Conservation (phyloP, 306 rosid genomes). For the Herpetospermum pedunculosum region DNA sequence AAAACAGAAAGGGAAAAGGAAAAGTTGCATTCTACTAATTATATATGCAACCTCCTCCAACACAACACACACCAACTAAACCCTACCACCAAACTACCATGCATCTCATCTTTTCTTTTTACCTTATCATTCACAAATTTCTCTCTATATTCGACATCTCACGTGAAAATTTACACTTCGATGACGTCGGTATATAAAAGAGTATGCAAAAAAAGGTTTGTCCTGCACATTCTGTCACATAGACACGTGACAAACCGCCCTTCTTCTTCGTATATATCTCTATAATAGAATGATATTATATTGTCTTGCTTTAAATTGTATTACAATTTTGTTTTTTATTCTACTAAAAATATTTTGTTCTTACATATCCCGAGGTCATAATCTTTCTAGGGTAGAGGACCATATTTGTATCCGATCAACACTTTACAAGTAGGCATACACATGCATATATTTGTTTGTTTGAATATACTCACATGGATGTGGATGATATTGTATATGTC, state of each 20-base stretch:
- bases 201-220: too few species aligned
- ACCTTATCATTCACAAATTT: not conserved
- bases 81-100: not conserved
- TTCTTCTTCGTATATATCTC: not conserved
- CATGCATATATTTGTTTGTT: too few species aligned
- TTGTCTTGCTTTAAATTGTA: not conserved
- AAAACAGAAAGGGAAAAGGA: not conserved
- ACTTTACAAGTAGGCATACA: too few species aligned
- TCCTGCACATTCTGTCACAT: too few species aligned
- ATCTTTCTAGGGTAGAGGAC: too few species aligned
- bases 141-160: not conserved
- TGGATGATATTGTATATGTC: too few species aligned
- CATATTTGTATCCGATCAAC: too few species aligned
- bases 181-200: not conserved
- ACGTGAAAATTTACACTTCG: not conserved
- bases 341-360: too few species aligned
- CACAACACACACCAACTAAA: not conserved
- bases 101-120: not conserved
- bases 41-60: not conserved
- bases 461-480: too few species aligned
- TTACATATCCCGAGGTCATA: too few species aligned
- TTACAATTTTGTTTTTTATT: too few species aligned
- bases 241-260: not conserved
- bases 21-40: not conserved
- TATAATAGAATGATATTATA: not conserved